Percentiles rank a stretch among this genome's conserved stretches.
Conservation (phyloP, 2,329 filamentous ascomycete genomes). For the Exophiala sp. region DNA sequence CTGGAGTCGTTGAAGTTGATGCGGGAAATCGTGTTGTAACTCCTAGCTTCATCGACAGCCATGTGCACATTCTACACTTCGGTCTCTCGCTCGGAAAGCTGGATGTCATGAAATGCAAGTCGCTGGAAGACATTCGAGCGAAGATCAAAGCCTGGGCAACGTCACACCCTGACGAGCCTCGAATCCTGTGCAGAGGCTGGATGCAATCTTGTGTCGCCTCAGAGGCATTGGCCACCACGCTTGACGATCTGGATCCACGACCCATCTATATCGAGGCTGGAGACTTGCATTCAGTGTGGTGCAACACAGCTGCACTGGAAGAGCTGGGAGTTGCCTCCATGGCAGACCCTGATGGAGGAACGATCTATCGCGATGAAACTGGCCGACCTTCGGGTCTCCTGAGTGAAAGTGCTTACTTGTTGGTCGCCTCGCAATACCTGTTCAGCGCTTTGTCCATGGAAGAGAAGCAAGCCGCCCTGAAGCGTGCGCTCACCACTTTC, state of each 20-base stretch:
- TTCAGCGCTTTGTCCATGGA: constrained; percentile 38
- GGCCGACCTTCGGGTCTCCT: constrained; percentile 45
- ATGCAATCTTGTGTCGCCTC: constrained; percentile 45
- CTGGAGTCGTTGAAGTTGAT: neutral
- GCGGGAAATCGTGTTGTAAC: constrained; percentile 19
- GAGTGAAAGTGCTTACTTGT: constrained; percentile 42
- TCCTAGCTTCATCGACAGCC: constrained; percentile 48
- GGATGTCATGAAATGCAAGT: constrained; percentile 40
- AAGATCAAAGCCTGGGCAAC: constrained; percentile 40
- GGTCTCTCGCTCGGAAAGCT: constrained; percentile 45
- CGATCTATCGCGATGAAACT: constrained; percentile 42
- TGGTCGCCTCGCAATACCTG: constrained; percentile 45
- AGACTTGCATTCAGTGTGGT: constrained; percentile 50
- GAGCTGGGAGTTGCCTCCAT: constrained; percentile 42
- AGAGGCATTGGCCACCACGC: constrained; percentile 43
- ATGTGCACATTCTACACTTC: constrained; percentile 48
- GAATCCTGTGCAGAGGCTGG: constrained; percentile 48
- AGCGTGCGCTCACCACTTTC: constrained; percentile 41
- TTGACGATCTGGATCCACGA: constrained; percentile 46
- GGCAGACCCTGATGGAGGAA: constrained; percentile 43
- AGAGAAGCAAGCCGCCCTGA: constrained; percentile 39
- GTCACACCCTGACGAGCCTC: constrained; percentile 36
- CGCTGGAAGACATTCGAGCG: constrained; percentile 41
- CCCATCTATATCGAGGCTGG: constrained; percentile 49
- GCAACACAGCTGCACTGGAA: constrained; percentile 44